Evolutionary conservation across 345 rosid species (phyloP).

Genomic region (Hypericum androsaemum): DNA sequence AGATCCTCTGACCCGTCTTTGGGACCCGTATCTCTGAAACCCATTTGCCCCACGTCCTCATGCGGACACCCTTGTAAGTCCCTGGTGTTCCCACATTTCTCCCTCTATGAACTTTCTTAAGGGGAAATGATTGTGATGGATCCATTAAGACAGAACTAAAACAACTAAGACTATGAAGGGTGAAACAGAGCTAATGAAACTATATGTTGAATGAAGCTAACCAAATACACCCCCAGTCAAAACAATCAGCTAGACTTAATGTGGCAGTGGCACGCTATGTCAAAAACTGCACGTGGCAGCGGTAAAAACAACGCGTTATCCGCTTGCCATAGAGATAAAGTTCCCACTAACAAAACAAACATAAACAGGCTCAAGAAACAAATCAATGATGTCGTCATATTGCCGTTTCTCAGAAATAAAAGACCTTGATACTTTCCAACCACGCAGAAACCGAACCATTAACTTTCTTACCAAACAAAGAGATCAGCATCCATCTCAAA

Average conservation of each 20-base stretch:
- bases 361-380: too few relatives aligned
- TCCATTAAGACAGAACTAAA: slow-evolving; percentile 8
- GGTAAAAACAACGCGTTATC: slow-evolving; percentile 10
- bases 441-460: too few relatives aligned
- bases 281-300: slow-evolving; percentile 26
- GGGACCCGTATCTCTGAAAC: slow-evolving; percentile 41
- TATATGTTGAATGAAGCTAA: slow-evolving; percentile 4
- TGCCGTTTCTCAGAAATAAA: too few relatives aligned
- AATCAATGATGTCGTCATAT: too few relatives aligned
- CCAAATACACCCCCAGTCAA: not conserved
- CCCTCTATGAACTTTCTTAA: slow-evolving; percentile 14
- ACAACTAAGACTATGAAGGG: not conserved
- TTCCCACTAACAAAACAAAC: too few relatives aligned
- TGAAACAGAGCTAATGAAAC: not conserved
- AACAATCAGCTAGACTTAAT: slow-evolving; percentile 25
- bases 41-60: slow-evolving; percentile 34
- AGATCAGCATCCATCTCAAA: too few relatives aligned
- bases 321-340: not conserved
- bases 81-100: slow-evolving; percentile 18
- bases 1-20: slow-evolving; percentile 29
- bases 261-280: slow-evolving; percentile 20
- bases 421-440: too few relatives aligned
- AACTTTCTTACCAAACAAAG: too few relatives aligned
- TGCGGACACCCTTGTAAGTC: slow-evolving; percentile 29
- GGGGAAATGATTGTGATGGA: slow-evolving; percentile 16